Evolutionary conservation across 176 grass and related monocot species (phyloP), one percentile per base, ranked within the genome.

Genomic region (Phragmites australis): DNA sequence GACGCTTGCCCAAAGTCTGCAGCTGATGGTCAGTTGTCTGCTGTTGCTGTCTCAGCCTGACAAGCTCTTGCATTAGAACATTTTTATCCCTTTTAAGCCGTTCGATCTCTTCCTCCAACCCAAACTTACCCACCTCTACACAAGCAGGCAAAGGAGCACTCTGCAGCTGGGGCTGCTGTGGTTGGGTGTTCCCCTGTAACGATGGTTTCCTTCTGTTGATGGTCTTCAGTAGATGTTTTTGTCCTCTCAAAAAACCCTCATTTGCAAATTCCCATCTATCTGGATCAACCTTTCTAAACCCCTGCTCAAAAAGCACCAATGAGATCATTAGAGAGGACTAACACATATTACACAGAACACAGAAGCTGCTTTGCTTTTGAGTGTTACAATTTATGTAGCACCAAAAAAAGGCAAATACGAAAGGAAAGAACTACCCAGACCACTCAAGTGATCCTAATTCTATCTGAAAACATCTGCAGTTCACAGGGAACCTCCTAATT

Each of bases 261-360:
- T 99, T 99, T 64, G 96, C 92, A 86, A 99, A 99, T 72, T 99
- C 96, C 96, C 96, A 99, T 69, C 84, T 88, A 81, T 99, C 96
- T 66, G 96, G 96, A 78, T 99, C 96, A 65, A 99, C 91, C 84
- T 99, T 99, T 82, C 90, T 93, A 76, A 95, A 99, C 67, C 96
- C 96, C 96, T 99, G 90, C 19, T 78, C 32, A 88, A 68, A 61
- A 34, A 73, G 70, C 14, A 63, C 1, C 70, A 56, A 72, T 43
- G 16, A 81, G 54, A 77, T 70, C 6, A 66, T 88, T 75, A 81
- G 42, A 29, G 52, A 74, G 57, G 10, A 29, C 45, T 64, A 67
- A 22, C 48, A 21, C 65, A 81, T 45, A 46, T 22, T 2, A 17
- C 39, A 44, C 1, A 34, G 13, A 67, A 17, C 39, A 44, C 1